Base-by-base conservation (phyloP, 495 filamentous ascomycete genomes). In the Penicillium roqueforti region DNA sequence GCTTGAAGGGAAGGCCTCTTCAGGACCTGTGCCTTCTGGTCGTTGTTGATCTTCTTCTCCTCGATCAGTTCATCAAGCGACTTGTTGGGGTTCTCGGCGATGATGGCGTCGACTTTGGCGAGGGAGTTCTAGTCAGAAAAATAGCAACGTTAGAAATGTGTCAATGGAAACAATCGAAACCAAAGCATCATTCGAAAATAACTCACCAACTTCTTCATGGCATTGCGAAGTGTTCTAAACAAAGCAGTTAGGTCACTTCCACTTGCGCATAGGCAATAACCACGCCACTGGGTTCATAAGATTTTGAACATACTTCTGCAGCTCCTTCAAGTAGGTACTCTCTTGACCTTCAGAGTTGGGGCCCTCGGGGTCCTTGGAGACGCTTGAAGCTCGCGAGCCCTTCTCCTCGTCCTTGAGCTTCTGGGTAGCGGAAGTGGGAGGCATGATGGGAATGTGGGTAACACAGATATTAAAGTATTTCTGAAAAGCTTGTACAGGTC, bases 1-100 rank as follows among this genome's bases (percentile, higher is more conserved):
- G 83, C 80, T 63, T 90, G 87, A 13, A 97, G 83, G 14, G 78
- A 69, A n/a, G 93, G 92, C 66, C 96, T 97, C 81, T 95, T 95
- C 56, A 87, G 72, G 22, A 84, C 83, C 72, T 96, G 88, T 7
- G 87, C 84, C 69, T 91, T 95, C 70, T 97, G 91, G 70, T 99
- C 95, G 60, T 72, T 58, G 67, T 97, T 99, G 78, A 99, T 92
- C 68, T 92, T 88, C 73, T 87, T 88, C 48, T 80, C 68, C 8
- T 77, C 71, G 13, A 97, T 85, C 26, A 97, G 83, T n/a, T 93
- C 83, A 49, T 97, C 92, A 42, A 97, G 83, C 3, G 82, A 80
- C 68, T 85, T 85, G 61, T 70, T 82, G 26, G 83, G 80, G 74
- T 95, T 85, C 66, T 91, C 88, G 36, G 83, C 84, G 63, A 95